Evolutionary conservation across 2,329 filamentous ascomycete species (phyloP).

Genomic region (Rutstroemia sp.): DNA sequence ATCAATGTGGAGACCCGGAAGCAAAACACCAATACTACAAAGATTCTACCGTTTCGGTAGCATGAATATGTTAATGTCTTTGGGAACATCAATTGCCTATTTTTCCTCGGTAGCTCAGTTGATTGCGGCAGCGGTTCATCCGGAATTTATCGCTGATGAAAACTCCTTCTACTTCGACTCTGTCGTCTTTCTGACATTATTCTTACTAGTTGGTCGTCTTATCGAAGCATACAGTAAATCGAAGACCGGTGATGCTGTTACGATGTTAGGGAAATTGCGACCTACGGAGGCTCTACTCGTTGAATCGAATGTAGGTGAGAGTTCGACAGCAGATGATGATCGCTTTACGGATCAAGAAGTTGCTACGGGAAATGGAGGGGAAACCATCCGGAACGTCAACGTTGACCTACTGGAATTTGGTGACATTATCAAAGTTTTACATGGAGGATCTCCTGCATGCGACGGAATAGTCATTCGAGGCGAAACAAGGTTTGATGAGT

Average conservation of each 20-base stretch:
- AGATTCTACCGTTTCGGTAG: slow-evolving; percentile 90
- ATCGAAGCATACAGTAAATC: slow-evolving; percentile 89
- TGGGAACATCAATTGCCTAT: slow-evolving; percentile 84
- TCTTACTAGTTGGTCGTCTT: slow-evolving; percentile 67
- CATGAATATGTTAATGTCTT: slow-evolving; percentile 90
- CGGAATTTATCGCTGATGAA: slow-evolving; percentile 33
- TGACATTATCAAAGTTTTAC: slow-evolving; percentile 65
- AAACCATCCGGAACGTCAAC: slow-evolving; percentile 17
- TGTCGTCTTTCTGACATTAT: slow-evolving; percentile 85
- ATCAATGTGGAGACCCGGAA: slow-evolving; percentile 69
- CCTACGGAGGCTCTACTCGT: slow-evolving; percentile 71
- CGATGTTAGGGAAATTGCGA: slow-evolving; percentile 68
- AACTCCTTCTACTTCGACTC: slow-evolving; percentile 78
- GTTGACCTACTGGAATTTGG: slow-evolving; percentile 62
- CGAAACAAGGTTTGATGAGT: slow-evolving; percentile 74
- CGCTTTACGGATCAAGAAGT: slow-evolving; percentile 4
- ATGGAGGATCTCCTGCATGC: slow-evolving; percentile 77
- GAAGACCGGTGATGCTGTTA: slow-evolving; percentile 79
- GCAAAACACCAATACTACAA: slow-evolving; percentile 62
- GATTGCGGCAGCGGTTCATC: slow-evolving; percentile 50
- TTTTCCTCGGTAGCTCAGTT: slow-evolving; percentile 74
- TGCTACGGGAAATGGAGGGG: not conserved
- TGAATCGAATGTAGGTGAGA: slow-evolving; percentile 31
- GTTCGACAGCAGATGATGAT: slow-evolving; percentile 1
- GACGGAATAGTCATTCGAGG: slow-evolving; percentile 64